Conservation (phyloP, 2,329 filamentous ascomycete species). For the Penicillium frequentans region DNA sequence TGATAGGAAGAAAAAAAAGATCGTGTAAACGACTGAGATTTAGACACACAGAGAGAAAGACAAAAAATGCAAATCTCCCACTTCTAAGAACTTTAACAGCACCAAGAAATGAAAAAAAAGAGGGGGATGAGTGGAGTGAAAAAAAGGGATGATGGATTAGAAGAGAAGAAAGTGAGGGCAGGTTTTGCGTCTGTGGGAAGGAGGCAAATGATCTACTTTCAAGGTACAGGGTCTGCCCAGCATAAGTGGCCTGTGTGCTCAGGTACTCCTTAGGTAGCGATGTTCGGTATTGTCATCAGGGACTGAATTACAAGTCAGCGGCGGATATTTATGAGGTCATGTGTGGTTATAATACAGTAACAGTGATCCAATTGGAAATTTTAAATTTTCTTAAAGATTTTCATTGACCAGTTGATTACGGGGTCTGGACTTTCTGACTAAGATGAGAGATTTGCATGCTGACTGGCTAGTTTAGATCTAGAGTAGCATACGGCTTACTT, state of each 20-base stretch:
- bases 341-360: neutral
- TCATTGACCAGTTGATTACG: conserved; percentile 14
- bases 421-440: conserved; percentile 12
- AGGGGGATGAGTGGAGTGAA: conserved; percentile 22
- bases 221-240: conserved; percentile 6
- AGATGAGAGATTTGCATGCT: conserved; percentile 2
- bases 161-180: conserved; percentile 18
- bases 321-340: neutral
- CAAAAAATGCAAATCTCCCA: conserved; percentile 30
- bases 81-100: conserved; percentile 34
- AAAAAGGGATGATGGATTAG: conserved; percentile 20
- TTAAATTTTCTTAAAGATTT: conserved; percentile 12
- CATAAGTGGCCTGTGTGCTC: conserved; percentile 6
- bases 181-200: conserved; percentile 24
- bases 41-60: conserved; percentile 14
- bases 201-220: conserved; percentile 29
- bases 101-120: conserved; percentile 28
- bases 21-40: conserved; percentile 21
- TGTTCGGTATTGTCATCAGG: neutral
- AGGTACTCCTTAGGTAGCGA: neutral
- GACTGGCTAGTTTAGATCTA: neutral
- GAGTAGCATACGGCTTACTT: neutral
- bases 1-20: conserved; percentile 22
- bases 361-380: neutral
- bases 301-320: neutral